Evolutionary conservation across 2,329 filamentous ascomycete genomes (phyloP), one percentile per base, ranked within the genome.

Genomic region (Leptodontidium sp.): DNA sequence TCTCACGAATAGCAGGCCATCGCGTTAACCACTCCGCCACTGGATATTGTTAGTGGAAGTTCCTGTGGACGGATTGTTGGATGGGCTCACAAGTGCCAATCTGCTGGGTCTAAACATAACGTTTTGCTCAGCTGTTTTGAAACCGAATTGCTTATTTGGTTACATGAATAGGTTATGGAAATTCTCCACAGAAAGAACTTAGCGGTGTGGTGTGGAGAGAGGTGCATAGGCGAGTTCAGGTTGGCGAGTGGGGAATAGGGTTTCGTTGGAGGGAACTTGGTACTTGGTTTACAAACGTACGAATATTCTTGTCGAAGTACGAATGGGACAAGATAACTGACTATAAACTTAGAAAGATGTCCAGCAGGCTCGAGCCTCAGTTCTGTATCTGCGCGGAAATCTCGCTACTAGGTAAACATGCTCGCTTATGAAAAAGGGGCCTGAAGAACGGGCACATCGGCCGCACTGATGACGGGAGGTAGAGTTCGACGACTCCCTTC

Each of bases 1-100:
- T 35, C 52, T 55, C 35, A 24, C 29, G 52, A 67, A 70, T 73
- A 73, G 71, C 71, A 73, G 71, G 71, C 70, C 71, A 72, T 73
- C 71, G 71, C 71, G 71, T 73, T 73, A 73, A 73, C 38, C 38
- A 40, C 38, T 40, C 38, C 38, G 38, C 71, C 71, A 73, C 52
- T 55, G 29, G 2, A 35, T 55, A 5, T 17, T 15, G 29, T 55
- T 55, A 55, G 52, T 55, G 26, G 15, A 11, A 8, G 26, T 6
- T 55, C 52, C 21, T 21, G 21, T 32, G 15, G 29, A 29, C 14
- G 43, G 15, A 14, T 29, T 55, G 26, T 17, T 55, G 26, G 29
- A n/a, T 35, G 9, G 26, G 29, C 52, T 55, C 29, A 55, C 52
- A 73, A 70, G 70, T 69, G 71, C 71, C 70, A 40, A 8, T 11